Conservation (phyloP, 805 yeast species). For the Jamesozyma rosinii region DNA sequence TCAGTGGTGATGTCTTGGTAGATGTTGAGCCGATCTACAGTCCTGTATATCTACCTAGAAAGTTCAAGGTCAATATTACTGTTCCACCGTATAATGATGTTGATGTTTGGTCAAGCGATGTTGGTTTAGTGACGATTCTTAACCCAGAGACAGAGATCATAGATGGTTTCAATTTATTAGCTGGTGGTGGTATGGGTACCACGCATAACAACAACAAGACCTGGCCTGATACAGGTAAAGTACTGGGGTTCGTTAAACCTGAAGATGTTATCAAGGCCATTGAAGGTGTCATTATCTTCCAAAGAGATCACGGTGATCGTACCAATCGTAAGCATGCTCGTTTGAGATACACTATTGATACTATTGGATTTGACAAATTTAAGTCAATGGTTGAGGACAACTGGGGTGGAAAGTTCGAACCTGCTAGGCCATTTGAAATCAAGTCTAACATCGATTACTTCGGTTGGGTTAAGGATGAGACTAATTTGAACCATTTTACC, state of each 20-base stretch:
- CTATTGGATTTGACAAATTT: conserved; percentile 80
- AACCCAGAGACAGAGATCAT: conserved; percentile 49
- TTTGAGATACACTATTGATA: conserved; percentile 92
- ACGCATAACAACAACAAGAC: conserved; percentile 96
- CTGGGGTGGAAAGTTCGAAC: conserved; percentile 66
- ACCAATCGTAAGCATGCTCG: conserved; percentile 95
- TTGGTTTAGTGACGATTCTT: conserved; percentile 84
- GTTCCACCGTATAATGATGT: conserved; percentile 96
- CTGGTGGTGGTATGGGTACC: conserved; percentile 99
- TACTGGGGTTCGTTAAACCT: conserved; percentile 63
- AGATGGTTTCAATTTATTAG: conserved; percentile 77
- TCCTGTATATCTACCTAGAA: conserved; percentile 82
- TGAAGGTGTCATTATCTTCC: conserved; percentile 87
- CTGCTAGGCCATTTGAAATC: conserved; percentile 63
- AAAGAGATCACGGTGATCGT: conserved; percentile 92
- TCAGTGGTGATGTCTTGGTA: conserved; percentile 77
- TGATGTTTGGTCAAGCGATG: conserved; percentile 91
- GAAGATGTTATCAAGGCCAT: conserved; percentile 70
- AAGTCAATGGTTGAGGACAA: conserved; percentile 72
- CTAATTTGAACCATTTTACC: conserved; percentile 80
- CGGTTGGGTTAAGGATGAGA: conserved; percentile 88
- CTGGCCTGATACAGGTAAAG: conserved; percentile 88
- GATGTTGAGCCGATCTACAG: conserved; percentile 85
- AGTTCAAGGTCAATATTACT: conserved; percentile 87
- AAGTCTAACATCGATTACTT: conserved; percentile 83